Evolutionary conservation across 345 rosid species (phyloP).

Genomic region (Excoecaria agallocha): DNA sequence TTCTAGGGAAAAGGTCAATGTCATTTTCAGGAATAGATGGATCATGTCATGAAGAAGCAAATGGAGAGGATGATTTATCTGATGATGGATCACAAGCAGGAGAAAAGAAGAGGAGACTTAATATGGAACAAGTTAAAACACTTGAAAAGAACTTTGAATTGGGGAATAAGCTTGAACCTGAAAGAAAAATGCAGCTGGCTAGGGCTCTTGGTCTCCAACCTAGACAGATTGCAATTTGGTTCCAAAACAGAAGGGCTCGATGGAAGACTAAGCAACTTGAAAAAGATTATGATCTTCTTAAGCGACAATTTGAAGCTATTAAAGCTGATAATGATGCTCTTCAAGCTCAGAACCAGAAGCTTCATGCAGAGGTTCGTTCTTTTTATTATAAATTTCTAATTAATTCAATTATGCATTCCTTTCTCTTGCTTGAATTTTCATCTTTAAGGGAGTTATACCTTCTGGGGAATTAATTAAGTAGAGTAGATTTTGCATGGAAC

Average conservation of each 20-base stretch:
- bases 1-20: constrained; percentile 80
- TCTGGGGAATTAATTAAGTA: background rate
- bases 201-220: constrained; percentile 92
- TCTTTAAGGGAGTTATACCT: background rate
- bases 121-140: constrained; percentile 88
- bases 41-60: constrained; percentile 28
- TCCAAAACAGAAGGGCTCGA: constrained; percentile 92
- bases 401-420: no score
- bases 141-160: constrained; percentile 93
- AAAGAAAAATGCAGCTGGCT: constrained; percentile 96
- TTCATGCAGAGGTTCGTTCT: constrained; percentile 68
- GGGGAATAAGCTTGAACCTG: constrained; percentile 97
- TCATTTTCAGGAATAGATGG: constrained; percentile 62
- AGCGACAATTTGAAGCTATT: constrained; percentile 66
- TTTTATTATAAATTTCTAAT: no score
- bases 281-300: constrained; percentile 87
- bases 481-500: constrained; percentile 10
- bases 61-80: constrained; percentile 78
- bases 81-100: constrained; percentile 95
- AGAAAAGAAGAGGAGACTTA: constrained; percentile 94
- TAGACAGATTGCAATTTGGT: constrained; percentile 97
- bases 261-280: constrained; percentile 98
- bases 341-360: constrained; percentile 79
- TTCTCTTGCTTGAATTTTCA: background rate
- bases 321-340: constrained; percentile 82